phyloP scores from a whole-genome alignment of 139 green algal genomes.

The Volvox africanus region DNA sequence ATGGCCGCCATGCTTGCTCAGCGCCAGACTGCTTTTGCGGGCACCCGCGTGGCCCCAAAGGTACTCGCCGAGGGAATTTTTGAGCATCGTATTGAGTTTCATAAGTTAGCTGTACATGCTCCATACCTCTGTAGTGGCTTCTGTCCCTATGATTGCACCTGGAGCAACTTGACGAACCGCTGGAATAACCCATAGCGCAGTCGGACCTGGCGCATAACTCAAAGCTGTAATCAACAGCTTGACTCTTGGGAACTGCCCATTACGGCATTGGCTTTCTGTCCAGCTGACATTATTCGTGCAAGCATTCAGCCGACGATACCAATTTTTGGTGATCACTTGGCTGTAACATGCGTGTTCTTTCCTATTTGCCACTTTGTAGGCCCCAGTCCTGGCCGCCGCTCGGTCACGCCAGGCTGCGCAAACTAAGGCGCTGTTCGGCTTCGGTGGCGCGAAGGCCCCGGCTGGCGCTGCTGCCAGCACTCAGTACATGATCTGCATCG shows the following conservation, averaged over 20 bases:
- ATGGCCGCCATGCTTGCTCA: constrained; percentile 44
- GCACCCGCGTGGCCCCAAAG: constrained; percentile 28
- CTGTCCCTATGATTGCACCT: no score
- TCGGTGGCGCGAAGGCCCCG: constrained; percentile 39
- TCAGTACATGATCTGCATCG: constrained; percentile 54
- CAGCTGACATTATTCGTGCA: not conserved
- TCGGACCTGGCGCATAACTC: no score
- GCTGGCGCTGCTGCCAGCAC: constrained; percentile 12
- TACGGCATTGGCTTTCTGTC: no score
- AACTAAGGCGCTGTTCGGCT: constrained; percentile 54
- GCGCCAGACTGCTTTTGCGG: constrained; percentile 25
- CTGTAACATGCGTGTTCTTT: not conserved
- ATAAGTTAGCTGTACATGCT: no score
- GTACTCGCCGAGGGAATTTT: not conserved
- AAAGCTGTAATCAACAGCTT: no score
- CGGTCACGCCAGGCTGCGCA: constrained; percentile 32
- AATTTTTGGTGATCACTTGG: not conserved
- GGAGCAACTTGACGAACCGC: no score
- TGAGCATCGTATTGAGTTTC: no score
- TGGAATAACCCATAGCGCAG: no score
- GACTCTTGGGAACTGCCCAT: no score
- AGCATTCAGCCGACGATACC: not conserved
- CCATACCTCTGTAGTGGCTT: no score
- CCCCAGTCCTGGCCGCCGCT: constrained; percentile 2
- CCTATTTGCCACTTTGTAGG: not conserved